A percentile compares a stretch with the other conserved stretches of the same genome.
Conservation (phyloP, 371 early-diverging fungal species). For the Synchytrium microbalum region DNA sequence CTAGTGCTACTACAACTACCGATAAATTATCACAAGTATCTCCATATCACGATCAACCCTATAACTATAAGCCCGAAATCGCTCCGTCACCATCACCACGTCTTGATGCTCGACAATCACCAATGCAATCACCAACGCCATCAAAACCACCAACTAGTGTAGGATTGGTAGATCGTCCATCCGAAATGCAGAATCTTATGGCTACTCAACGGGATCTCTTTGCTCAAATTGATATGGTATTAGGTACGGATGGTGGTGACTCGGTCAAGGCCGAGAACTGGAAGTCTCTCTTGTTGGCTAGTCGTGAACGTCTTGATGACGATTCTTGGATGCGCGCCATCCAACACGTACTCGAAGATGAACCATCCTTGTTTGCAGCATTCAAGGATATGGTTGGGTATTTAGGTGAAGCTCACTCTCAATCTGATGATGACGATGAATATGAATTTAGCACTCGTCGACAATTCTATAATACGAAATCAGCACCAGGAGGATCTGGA, state of each 20-base stretch:
- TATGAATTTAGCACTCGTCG: background rate
- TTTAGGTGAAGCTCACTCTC: background rate
- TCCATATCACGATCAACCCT: too few relatives aligned
- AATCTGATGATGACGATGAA: conserved; percentile 1
- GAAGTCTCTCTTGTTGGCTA: background rate
- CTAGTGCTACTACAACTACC: background rate
- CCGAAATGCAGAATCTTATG: background rate
- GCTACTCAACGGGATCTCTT: background rate
- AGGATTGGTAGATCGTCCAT: background rate
- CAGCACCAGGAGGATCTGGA: background rate
- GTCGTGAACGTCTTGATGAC: background rate
- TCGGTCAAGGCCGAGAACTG: background rate
- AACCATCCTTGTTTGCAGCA: background rate
- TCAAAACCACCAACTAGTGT: background rate
- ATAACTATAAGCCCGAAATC: too few relatives aligned
- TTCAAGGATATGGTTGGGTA: conserved; percentile 1
- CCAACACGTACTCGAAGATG: background rate
- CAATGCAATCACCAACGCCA: background rate
- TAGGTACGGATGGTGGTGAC: background rate
- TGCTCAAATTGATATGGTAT: background rate
- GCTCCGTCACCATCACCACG: too few relatives aligned
- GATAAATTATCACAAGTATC: background rate
- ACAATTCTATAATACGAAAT: background rate
- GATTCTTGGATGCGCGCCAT: background rate
- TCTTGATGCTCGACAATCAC: too few relatives aligned